phyloP scores from a whole-genome alignment of 2,329 filamentous ascomycete species.

The Penicillium palitans region DNA sequence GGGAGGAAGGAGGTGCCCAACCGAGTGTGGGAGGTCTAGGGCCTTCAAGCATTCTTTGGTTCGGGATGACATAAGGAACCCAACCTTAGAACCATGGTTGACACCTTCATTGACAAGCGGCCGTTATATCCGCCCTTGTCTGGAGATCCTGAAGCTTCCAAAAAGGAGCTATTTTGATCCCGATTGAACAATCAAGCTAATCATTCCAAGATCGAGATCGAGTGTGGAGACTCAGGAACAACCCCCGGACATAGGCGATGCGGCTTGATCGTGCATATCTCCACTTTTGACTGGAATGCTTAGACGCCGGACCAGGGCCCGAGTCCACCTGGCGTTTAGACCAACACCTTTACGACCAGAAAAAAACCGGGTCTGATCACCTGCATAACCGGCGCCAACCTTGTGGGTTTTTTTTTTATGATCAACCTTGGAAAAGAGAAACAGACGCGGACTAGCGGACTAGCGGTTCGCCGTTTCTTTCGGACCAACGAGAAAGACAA shows the following conservation, averaged over 20 bases:
- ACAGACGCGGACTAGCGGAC: slow-evolving; percentile 2
- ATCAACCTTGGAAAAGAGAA: background rate
- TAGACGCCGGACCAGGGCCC: slow-evolving; percentile 31
- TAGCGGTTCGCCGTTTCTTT: background rate
- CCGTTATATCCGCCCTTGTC: slow-evolving; percentile 2
- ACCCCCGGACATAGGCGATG: slow-evolving; percentile 17
- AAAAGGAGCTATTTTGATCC: background rate
- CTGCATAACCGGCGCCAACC: slow-evolving; percentile 38
- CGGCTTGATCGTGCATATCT: slow-evolving; percentile 28
- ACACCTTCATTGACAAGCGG: background rate
- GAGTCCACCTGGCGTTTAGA: slow-evolving; percentile 29
- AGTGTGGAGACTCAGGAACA: slow-evolving; percentile 8
- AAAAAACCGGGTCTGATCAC: slow-evolving; percentile 33
- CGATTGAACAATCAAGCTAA: background rate
- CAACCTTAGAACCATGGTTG: background rate
- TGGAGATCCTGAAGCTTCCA: background rate
- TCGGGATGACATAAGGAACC: slow-evolving; percentile 12
- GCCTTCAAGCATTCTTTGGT: slow-evolving; percentile 5
- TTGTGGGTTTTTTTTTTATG: slow-evolving; percentile 3
- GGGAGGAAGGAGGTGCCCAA: background rate
- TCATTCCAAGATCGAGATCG: background rate
- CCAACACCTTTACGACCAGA: slow-evolving; percentile 5
- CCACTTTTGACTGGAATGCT: slow-evolving; percentile 34
- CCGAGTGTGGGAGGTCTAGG: background rate
- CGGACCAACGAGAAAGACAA: background rate